Conservation (phyloP, 2,329 filamentous ascomycete species). For the Dothistroma pini region DNA sequence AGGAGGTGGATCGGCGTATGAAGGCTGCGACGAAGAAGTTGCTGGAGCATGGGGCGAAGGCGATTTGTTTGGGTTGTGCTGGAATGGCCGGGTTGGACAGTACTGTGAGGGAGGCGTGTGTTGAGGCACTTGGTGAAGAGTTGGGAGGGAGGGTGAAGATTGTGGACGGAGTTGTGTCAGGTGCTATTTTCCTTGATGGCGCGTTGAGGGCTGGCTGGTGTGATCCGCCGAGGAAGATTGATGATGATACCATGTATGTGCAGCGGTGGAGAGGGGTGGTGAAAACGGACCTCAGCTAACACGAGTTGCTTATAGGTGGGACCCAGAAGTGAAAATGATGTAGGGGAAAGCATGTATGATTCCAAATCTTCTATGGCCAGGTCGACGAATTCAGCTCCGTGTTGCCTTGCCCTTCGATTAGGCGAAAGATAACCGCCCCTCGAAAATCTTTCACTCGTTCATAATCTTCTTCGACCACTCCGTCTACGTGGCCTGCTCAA, state of each 20-base stretch:
- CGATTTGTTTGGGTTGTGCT: conserved; percentile 81
- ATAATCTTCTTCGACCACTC: conserved; percentile 29
- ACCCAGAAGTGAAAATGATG: not conserved
- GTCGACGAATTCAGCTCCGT: conserved; percentile 9
- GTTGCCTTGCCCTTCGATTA: conserved; percentile 18
- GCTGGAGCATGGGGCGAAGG: conserved; percentile 44
- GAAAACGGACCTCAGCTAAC: not conserved
- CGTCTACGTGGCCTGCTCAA: conserved; percentile 19
- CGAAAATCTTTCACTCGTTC: conserved; percentile 15
- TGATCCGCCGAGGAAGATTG: not conserved
- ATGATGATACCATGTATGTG: conserved; percentile 1
- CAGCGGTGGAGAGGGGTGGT: not conserved
- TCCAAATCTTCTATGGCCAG: not conserved
- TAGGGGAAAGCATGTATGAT: not conserved
- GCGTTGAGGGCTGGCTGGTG: conserved; percentile 34
- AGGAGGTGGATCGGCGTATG: conserved; percentile 63
- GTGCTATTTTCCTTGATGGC: conserved; percentile 60
- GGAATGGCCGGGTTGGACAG: conserved; percentile 85
- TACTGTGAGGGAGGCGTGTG: conserved; percentile 66
- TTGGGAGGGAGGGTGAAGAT: conserved; percentile 61
- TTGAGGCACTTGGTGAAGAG: conserved; percentile 59
- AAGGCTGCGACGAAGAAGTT: conserved; percentile 66
- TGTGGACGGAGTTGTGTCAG: conserved; percentile 75
- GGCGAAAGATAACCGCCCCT: conserved; percentile 21
- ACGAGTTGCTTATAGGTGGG: not conserved